These are phyloP conservation scores for Cercospora beticola DNA, from an alignment of 2,329 filamentous ascomycete species.

Conservation along the genomic window DNA sequence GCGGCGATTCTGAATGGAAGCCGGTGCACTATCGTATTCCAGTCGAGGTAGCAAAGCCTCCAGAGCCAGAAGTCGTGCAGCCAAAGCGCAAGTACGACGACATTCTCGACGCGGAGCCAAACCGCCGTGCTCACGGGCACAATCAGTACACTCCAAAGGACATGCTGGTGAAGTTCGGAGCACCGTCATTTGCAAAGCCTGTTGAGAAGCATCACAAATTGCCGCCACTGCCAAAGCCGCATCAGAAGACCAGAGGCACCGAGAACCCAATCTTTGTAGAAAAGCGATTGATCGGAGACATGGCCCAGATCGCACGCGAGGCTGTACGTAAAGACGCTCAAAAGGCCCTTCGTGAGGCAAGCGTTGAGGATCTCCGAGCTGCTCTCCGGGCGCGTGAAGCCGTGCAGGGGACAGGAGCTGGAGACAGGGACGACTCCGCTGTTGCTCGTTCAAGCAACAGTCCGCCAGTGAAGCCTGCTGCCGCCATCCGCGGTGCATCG, in stretches of 20 bases:
- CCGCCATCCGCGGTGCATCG: background rate
- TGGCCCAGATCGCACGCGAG: constrained; percentile 10
- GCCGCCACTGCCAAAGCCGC: constrained; percentile 15
- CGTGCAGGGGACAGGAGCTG: background rate
- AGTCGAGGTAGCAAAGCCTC: background rate
- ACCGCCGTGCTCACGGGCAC: constrained; percentile 28
- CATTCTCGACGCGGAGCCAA: constrained; percentile 18
- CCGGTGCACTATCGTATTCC: constrained; percentile 27
- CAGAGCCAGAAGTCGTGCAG: constrained; percentile 8
- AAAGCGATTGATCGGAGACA: constrained; percentile 11
- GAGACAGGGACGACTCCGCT: background rate
- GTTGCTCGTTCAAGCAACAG: background rate
- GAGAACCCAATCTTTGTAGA: constrained; percentile 12
- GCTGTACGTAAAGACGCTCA: background rate
- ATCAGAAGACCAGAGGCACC: background rate
- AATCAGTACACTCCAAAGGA: constrained; percentile 34
- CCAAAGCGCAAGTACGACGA: constrained; percentile 27
- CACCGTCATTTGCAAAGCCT: constrained; percentile 25
- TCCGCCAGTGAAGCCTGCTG: background rate
- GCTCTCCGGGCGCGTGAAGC: background rate
- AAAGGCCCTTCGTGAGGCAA: background rate
- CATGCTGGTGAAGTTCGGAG: constrained; percentile 32
- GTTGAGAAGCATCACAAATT: constrained; percentile 14
- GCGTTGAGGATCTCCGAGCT: background rate
- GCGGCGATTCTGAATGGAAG: constrained; percentile 30